Evolutionary conservation across 2,329 filamentous ascomycete genomes (phyloP).

Genomic region (Alternaria angustiovoidea): DNA sequence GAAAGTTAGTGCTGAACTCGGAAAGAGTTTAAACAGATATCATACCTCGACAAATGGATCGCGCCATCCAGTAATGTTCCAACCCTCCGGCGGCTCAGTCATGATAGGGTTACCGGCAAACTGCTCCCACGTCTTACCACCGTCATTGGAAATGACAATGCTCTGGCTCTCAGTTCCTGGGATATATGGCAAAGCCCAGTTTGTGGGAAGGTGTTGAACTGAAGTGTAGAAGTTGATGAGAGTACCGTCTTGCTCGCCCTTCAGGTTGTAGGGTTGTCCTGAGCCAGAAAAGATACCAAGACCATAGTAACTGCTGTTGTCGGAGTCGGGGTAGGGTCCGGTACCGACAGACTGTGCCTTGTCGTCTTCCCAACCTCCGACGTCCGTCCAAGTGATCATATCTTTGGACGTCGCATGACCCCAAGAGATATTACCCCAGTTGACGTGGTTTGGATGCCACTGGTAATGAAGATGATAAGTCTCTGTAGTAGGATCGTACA

Average conservation of each 20-base stretch:
- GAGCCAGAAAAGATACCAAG: conserved; percentile 64
- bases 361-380: conserved; percentile 57
- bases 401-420: conserved; percentile 61
- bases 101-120: conserved; percentile 58
- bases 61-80: conserved; percentile 55
- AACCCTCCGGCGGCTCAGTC: conserved; percentile 51
- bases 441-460: conserved; percentile 58
- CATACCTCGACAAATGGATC: conserved; percentile 40
- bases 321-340: conserved; percentile 41
- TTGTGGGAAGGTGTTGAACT: conserved; percentile 56
- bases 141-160: conserved; percentile 56
- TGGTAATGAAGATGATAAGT: conserved; percentile 64
- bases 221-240: conserved; percentile 59
- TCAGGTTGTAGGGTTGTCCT: conserved; percentile 58
- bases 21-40: not conserved
- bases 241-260: conserved; percentile 57
- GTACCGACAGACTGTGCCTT: conserved; percentile 52
- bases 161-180: conserved; percentile 57
- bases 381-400: conserved; percentile 56
- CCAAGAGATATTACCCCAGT: conserved; percentile 58
- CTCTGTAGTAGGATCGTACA: conserved; percentile 58
- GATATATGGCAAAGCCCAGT: conserved; percentile 55
- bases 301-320: conserved; percentile 56
- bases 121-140: conserved; percentile 58
- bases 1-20: conserved; percentile 28